phyloP scores from a whole-genome alignment of 192 early-diverging fungal species.

The Paraglomus occultum region DNA sequence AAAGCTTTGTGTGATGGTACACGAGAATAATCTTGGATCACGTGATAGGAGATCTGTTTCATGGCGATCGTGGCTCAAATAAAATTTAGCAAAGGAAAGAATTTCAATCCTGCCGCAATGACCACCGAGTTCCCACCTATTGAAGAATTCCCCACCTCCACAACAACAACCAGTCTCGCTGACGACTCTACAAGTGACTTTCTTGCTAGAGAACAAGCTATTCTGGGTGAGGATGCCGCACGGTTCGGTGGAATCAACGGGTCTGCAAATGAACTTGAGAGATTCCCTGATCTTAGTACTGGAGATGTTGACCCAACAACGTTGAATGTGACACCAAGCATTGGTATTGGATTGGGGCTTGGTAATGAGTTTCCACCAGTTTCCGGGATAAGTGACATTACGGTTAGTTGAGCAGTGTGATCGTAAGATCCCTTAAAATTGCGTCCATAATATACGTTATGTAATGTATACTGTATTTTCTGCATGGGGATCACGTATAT shows the following conservation, averaged over 20 bases:
- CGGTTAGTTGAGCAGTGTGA: too few species aligned
- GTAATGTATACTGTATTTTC: too few species aligned
- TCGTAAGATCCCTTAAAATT: too few species aligned
- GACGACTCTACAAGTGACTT: constrained; percentile 71
- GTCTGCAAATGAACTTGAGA: constrained; percentile 21
- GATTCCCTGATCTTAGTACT: constrained; percentile 23
- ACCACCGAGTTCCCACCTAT: constrained; percentile 9
- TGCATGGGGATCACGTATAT: too few species aligned
- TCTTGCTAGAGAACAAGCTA: constrained; percentile 71
- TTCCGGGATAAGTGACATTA: too few species aligned
- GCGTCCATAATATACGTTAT: too few species aligned
- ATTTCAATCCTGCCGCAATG: neutral
- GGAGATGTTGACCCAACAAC: constrained; percentile 25
- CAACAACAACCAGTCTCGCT: constrained; percentile 31
- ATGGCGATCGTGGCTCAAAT: too few species aligned
- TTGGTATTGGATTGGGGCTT: too few species aligned
- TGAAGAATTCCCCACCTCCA: constrained; percentile 29
- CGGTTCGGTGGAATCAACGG: constrained; percentile 45
- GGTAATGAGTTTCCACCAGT: constrained; percentile 17
- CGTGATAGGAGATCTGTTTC: too few species aligned
- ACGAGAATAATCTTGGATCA: too few species aligned
- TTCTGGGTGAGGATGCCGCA: constrained; percentile 69
- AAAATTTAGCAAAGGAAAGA: too few species aligned
- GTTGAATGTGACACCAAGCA: constrained; percentile 4
- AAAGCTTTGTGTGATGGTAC: too few species aligned